phyloP scores from a whole-genome alignment of 192 early-diverging fungal genomes.

The Linnemannia elongata region DNA sequence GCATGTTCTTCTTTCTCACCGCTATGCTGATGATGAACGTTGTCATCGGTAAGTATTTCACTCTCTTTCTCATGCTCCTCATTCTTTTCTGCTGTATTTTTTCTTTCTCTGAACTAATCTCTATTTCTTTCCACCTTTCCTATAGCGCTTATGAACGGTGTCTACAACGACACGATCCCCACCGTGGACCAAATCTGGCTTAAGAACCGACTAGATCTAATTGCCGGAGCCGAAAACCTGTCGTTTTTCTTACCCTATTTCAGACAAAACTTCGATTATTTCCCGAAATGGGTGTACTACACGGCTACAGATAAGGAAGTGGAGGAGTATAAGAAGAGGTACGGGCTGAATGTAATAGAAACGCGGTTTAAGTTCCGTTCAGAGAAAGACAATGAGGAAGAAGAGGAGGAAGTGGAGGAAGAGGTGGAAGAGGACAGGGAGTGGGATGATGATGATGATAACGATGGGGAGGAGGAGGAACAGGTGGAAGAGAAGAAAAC shows the following conservation, averaged over 20 bases:
- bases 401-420: not conserved
- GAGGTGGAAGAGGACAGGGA: not conserved
- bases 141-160: slow-evolving; percentile 31
- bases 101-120: not conserved
- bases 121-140: not conserved
- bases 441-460: too few relatives aligned
- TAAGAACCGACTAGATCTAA: slow-evolving; percentile 10
- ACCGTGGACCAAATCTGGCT: slow-evolving; percentile 1
- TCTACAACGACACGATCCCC: not conserved
- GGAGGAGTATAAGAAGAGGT: not conserved
- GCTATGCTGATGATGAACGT: slow-evolving; percentile 27
- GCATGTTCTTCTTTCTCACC: slow-evolving; percentile 18
- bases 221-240: slow-evolving; percentile 20
- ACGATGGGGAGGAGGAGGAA: slow-evolving; percentile 3
- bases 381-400: not conserved
- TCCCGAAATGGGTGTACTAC: slow-evolving; percentile 21
- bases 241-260: slow-evolving; percentile 11
- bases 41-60: slow-evolving; percentile 24
- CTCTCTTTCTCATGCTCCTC: not conserved
- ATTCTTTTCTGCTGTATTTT: not conserved
- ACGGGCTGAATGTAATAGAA: too few relatives aligned
- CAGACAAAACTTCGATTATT: not conserved
- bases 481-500: not conserved
- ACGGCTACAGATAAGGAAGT: slow-evolving; percentile 18
- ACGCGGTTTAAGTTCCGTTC: too few relatives aligned